phyloP scores from a whole-genome alignment of 2,329 filamentous ascomycete genomes.

The Aspergillus fijiensis region DNA sequence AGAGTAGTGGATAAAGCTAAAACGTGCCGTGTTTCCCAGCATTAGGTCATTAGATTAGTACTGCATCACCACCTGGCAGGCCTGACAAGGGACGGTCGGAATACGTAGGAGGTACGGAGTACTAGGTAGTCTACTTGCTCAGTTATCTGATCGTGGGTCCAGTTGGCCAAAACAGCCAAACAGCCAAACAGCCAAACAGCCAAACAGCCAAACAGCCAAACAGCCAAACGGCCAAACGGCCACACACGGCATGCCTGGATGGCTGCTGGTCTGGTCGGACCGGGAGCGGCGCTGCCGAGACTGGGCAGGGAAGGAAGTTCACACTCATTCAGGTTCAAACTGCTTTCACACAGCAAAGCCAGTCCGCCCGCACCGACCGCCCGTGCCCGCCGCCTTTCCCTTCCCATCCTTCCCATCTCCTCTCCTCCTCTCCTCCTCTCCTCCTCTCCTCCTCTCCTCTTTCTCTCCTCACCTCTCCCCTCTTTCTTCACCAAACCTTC shows the following conservation, averaged over 20 bases:
- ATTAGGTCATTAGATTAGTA: not conserved
- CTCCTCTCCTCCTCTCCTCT: conserved; percentile 14
- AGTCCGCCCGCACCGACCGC: conserved; percentile 18
- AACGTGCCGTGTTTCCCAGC: not conserved
- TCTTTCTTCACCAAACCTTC: conserved; percentile 9
- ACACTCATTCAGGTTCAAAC: conserved; percentile 1
- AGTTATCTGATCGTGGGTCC: not conserved
- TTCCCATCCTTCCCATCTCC: conserved; percentile 4
- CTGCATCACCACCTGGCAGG: not conserved
- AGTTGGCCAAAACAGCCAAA: not conserved
- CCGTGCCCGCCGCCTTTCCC: conserved; percentile 27
- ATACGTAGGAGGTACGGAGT: too few species aligned
- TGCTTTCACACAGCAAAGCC: not conserved
- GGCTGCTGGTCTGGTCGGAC: conserved; percentile 20
- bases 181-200: not conserved
- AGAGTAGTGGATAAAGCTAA: not conserved
- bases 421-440: conserved; percentile 25
- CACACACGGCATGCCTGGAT: conserved; percentile 12
- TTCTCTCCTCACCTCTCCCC: conserved; percentile 22
- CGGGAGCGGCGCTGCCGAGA: conserved; percentile 24
- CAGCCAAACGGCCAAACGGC: not conserved
- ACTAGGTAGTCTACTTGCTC: not conserved
- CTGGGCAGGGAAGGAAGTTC: conserved; percentile 8
- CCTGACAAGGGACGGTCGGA: not conserved
- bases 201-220: conserved; percentile 4